phyloP scores from a whole-genome alignment of 306 rosid species.

The Gynostemma pentaphyllum region DNA sequence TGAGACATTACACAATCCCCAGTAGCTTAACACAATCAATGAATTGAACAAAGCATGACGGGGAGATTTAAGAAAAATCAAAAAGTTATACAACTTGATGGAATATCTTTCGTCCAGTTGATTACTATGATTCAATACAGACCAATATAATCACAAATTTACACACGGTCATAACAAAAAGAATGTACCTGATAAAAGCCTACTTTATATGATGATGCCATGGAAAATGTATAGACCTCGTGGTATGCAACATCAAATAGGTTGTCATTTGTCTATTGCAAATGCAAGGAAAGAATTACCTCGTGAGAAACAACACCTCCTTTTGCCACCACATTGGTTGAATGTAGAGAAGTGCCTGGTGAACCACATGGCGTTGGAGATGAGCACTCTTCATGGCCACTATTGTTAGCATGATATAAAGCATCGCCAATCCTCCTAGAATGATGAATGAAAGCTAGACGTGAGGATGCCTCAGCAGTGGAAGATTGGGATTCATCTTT shows the following conservation, averaged over 20 bases:
- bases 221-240: not conserved
- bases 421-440: slow-evolving; percentile 28
- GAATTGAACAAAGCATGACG: not conserved
- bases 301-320: slow-evolving; percentile 40
- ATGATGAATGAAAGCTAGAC: slow-evolving; percentile 12
- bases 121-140: not conserved
- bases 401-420: slow-evolving; percentile 31
- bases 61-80: not conserved
- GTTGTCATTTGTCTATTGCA: not conserved
- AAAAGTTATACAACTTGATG: not conserved
- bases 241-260: not conserved
- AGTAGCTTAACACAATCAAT: not conserved
- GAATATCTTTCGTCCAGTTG: not conserved
- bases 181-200: not conserved
- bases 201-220: not conserved
- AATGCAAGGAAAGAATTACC: slow-evolving; percentile 30
- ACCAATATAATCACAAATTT: not conserved
- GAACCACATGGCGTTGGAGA: slow-evolving; percentile 26
- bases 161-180: not conserved
- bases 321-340: slow-evolving; percentile 24
- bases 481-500: slow-evolving; percentile 28
- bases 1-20: not conserved
- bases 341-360: slow-evolving; percentile 25
- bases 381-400: slow-evolving; percentile 37
- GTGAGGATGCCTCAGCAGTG: slow-evolving; percentile 24